Conservation (phyloP, 2,329 filamentous ascomycete species). For the Cladosporium sp. region DNA sequence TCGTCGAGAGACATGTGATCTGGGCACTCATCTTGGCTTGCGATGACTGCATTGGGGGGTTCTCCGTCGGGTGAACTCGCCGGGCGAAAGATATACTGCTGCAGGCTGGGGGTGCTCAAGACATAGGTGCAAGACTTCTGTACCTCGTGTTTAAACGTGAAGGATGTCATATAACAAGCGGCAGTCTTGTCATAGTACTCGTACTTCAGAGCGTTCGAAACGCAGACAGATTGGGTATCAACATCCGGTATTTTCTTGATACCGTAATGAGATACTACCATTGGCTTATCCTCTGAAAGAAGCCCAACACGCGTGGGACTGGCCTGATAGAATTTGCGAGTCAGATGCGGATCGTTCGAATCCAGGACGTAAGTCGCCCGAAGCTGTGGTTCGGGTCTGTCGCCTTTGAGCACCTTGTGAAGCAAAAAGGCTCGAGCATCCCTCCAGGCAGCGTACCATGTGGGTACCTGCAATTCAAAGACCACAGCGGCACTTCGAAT, state of each 20-base stretch:
- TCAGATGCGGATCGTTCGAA: constrained; percentile 15
- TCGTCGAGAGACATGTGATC: constrained; percentile 47
- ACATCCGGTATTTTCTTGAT: constrained; percentile 37
- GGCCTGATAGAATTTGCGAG: too few species aligned
- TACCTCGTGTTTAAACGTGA: constrained; percentile 14
- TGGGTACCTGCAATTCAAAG: constrained; percentile 50
- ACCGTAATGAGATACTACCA: constrained; percentile 47
- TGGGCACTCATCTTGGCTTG: constrained; percentile 49
- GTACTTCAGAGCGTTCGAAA: constrained; percentile 45
- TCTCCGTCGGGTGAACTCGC: constrained; percentile 12
- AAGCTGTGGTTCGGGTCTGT: neutral
- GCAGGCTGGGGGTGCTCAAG: constrained; percentile 37
- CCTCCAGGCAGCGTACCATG: constrained; percentile 46
- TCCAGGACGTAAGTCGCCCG: constrained; percentile 1
- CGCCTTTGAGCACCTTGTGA: constrained; percentile 17
- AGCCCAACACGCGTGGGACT: constrained; percentile 31
- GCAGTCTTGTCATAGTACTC: constrained; percentile 44
- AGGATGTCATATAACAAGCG: neutral
- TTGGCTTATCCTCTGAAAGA: constrained; percentile 46
- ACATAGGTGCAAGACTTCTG: constrained; percentile 30
- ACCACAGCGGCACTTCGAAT: constrained; percentile 41
- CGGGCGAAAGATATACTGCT: constrained; percentile 26
- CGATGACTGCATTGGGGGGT: constrained; percentile 32
- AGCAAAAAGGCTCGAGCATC: constrained; percentile 31
- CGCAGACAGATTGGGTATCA: constrained; percentile 39